Percentiles rank a stretch among this genome's conserved stretches.
Evolutionary conservation across 495 filamentous ascomycete genomes (phyloP).

Genomic region (Talaromyces borbonicus): DNA sequence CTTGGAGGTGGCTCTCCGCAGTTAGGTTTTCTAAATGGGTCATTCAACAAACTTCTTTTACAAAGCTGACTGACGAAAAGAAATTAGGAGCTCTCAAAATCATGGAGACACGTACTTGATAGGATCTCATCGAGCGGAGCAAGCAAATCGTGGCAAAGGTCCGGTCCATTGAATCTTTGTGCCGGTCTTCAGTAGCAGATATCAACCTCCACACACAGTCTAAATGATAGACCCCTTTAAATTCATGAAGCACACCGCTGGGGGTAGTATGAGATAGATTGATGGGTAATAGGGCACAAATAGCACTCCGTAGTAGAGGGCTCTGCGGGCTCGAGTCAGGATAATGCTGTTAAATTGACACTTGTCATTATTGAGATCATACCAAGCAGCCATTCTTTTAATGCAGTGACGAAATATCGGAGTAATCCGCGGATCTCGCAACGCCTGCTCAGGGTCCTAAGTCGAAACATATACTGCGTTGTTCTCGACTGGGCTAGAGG

Average conservation of each 20-base stretch:
- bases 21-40: slow-evolving; percentile 10
- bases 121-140: slow-evolving; percentile 29
- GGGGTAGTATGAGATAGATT: slow-evolving; percentile 11
- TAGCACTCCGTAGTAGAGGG: slow-evolving; percentile 24
- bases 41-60: neutral
- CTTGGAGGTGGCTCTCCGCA: slow-evolving; percentile 18
- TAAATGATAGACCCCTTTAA: slow-evolving; percentile 17
- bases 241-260: slow-evolving; percentile 2
- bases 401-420: slow-evolving; percentile 24
- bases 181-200: slow-evolving; percentile 8
- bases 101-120: slow-evolving; percentile 9
- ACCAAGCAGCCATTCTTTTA: slow-evolving; percentile 23
- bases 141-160: slow-evolving; percentile 27
- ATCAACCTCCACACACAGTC: slow-evolving; percentile 14
- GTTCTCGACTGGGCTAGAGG: neutral
- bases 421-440: slow-evolving; percentile 15
- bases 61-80: neutral
- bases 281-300: slow-evolving; percentile 24
- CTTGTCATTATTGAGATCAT: slow-evolving; percentile 24
- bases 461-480: slow-evolving; percentile 10
- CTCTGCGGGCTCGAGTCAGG: slow-evolving; percentile 18
- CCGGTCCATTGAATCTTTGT: slow-evolving; percentile 16
- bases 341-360: slow-evolving; percentile 21
- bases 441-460: slow-evolving; percentile 12
- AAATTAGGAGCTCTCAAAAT: neutral